Evolutionary conservation across 2,329 filamentous ascomycete genomes (phyloP).

Genomic region (Paraphoma chrysanthemicola): DNA sequence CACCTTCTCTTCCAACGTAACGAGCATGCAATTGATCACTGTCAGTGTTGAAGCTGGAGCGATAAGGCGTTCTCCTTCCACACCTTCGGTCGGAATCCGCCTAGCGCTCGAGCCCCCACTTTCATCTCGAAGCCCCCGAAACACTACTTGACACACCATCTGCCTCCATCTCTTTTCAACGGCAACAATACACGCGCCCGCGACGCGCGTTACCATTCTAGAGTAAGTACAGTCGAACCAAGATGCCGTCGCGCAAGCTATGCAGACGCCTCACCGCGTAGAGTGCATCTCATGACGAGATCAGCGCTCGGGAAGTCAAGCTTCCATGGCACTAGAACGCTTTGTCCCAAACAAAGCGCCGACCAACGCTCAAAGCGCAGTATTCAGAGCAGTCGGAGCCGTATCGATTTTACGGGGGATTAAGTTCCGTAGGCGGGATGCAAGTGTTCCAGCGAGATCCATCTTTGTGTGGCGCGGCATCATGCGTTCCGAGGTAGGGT

Average conservation of each 20-base stretch:
- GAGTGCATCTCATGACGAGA: slow-evolving; percentile 4
- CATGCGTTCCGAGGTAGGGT: slow-evolving; percentile 21
- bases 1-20: no score
- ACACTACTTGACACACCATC: slow-evolving; percentile 32
- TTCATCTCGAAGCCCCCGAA: slow-evolving; percentile 27
- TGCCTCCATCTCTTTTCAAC: slow-evolving; percentile 22
- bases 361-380: slow-evolving; percentile 7
- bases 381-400: slow-evolving; percentile 5
- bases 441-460: slow-evolving; percentile 19
- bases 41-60: background rate
- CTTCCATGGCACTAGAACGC: slow-evolving; percentile 27
- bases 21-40: background rate
- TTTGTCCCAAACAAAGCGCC: slow-evolving; percentile 7
- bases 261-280: background rate
- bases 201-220: slow-evolving; percentile 3
- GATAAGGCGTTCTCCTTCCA: background rate
- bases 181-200: slow-evolving; percentile 38
- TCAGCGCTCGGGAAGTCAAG: slow-evolving; percentile 21
- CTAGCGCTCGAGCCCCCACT: slow-evolving; percentile 13
- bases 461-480: slow-evolving; percentile 31
- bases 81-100: background rate
- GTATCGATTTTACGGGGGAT: slow-evolving; percentile 17
- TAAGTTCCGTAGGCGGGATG: slow-evolving; percentile 10
- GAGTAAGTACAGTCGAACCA: slow-evolving; percentile 8
- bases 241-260: background rate